phyloP scores from a whole-genome alignment of 108 stramenopile species.

The Skeletonema tropicum region DNA sequence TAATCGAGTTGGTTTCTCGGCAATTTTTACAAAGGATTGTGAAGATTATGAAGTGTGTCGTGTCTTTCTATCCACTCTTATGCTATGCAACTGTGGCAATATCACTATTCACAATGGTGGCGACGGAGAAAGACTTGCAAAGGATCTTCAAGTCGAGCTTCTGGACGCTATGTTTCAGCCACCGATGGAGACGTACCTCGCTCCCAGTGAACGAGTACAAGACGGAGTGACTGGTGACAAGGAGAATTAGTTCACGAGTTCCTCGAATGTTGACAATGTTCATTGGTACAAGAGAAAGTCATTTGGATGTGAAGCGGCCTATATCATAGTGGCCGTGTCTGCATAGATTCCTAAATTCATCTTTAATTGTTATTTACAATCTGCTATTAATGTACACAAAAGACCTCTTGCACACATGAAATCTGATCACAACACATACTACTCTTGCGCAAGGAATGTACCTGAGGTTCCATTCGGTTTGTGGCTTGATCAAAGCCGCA shows the following conservation, averaged over 20 bases:
- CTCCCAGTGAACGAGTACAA: neutral
- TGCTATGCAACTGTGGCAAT: slow-evolving; percentile 94
- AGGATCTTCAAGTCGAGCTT: slow-evolving; percentile 69
- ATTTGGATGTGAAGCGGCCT: neutral
- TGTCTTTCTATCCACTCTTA: slow-evolving; percentile 92
- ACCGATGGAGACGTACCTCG: slow-evolving; percentile 59
- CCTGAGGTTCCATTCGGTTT: neutral
- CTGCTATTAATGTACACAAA: neutral
- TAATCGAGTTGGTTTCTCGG: slow-evolving; percentile 26
- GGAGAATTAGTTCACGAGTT: neutral
- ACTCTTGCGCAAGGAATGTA: neutral
- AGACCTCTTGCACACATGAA: no score
- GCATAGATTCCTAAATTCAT: neutral
- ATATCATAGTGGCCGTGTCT: neutral
- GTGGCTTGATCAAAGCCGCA: neutral
- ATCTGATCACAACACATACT: no score
- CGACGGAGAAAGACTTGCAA: slow-evolving; percentile 49
- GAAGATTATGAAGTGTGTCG: slow-evolving; percentile 94
- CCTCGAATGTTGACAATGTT: neutral
- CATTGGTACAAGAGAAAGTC: neutral
- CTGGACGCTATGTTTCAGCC: slow-evolving; percentile 52
- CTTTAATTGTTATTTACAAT: neutral
- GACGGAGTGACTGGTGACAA: neutral
- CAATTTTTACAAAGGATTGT: slow-evolving; percentile 23
- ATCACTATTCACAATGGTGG: slow-evolving; percentile 65